Conservation (phyloP, 2,329 filamentous ascomycete genomes). For the Didymella glomerata region DNA sequence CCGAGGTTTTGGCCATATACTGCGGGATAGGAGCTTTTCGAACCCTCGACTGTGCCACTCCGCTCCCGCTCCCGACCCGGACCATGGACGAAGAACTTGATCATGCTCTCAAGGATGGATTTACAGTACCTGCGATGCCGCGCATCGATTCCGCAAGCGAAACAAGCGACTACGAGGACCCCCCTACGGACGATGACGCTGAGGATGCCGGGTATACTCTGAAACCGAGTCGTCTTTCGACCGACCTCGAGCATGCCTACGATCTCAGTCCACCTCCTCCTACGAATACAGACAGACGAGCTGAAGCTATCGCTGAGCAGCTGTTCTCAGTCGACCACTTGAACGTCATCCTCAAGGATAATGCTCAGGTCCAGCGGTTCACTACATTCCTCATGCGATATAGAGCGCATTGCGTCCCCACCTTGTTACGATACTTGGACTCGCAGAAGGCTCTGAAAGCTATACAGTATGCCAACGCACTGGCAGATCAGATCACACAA, state of each 20-base stretch:
- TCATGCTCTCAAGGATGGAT: conserved; percentile 8
- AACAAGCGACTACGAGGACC: conserved; percentile 6
- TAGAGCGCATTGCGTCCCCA: conserved; percentile 67
- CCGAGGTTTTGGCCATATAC: conserved; percentile 8
- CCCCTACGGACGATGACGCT: conserved; percentile 2
- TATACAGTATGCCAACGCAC: conserved; percentile 72
- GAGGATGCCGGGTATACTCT: background rate
- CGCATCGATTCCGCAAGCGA: conserved; percentile 22
- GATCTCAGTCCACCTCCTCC: conserved; percentile 39
- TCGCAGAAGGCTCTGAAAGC: conserved; percentile 73
- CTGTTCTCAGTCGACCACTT: conserved; percentile 73
- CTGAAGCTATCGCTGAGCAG: conserved; percentile 66
- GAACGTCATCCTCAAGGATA: conserved; percentile 68
- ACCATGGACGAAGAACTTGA: conserved; percentile 15
- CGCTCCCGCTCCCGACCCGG: conserved; percentile 10
- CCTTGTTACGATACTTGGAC: conserved; percentile 74
- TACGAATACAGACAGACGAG: conserved; percentile 29
- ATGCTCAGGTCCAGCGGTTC: conserved; percentile 68
- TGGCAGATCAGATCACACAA: conserved; percentile 64
- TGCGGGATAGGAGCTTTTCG: background rate
- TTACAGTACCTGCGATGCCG: conserved; percentile 6
- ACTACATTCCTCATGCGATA: conserved; percentile 68
- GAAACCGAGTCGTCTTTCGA: conserved; percentile 19
- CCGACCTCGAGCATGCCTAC: conserved; percentile 29
- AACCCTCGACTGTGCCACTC: conserved; percentile 5